phyloP scores from a whole-genome alignment of 345 rosid species.

The Linum trigynum region DNA sequence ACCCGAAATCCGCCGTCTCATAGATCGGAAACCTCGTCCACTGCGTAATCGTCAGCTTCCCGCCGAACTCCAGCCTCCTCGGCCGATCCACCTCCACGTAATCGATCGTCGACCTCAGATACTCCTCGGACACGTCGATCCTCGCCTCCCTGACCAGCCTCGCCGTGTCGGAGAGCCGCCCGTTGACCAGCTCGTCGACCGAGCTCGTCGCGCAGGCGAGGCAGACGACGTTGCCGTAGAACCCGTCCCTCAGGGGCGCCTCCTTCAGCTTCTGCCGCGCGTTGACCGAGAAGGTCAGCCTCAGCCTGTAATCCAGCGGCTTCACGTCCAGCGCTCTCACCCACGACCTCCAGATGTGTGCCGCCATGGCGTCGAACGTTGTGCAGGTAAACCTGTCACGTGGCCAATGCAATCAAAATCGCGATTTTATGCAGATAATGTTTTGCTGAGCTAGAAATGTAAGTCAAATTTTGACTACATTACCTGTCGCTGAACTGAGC shows the following conservation, averaged over 20 bases:
- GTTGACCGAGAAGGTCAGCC: conserved; percentile 84
- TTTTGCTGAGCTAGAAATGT: no score
- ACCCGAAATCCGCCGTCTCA: conserved; percentile 81
- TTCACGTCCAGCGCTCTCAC: conserved; percentile 74
- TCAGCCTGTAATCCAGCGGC: conserved; percentile 53
- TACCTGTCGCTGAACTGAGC: conserved; percentile 38
- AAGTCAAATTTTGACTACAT: no score
- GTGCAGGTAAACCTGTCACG: conserved; percentile 28
- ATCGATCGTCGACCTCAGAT: conserved; percentile 60
- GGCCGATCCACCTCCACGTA: conserved; percentile 61
- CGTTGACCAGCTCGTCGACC: conserved; percentile 41
- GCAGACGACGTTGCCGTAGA: conserved; percentile 75
- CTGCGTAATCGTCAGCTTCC: conserved; percentile 79
- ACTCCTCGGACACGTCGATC: conserved; percentile 58
- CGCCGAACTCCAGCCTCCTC: conserved; percentile 71
- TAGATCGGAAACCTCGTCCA: conserved; percentile 83
- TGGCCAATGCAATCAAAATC: no score
- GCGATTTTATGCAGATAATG: no score
- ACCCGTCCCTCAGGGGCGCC: conserved; percentile 52
- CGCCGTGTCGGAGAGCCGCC: conserved; percentile 38
- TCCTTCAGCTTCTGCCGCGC: conserved; percentile 54
- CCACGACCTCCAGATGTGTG: conserved; percentile 93
- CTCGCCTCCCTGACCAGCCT: conserved; percentile 58
- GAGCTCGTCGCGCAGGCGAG: conserved; percentile 66
- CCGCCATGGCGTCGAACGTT: conserved; percentile 77